Evolutionary conservation across 352 stramenopile species (phyloP), one percentile per base, ranked within the genome.

Genomic region (Phytophthora podocarpi): DNA sequence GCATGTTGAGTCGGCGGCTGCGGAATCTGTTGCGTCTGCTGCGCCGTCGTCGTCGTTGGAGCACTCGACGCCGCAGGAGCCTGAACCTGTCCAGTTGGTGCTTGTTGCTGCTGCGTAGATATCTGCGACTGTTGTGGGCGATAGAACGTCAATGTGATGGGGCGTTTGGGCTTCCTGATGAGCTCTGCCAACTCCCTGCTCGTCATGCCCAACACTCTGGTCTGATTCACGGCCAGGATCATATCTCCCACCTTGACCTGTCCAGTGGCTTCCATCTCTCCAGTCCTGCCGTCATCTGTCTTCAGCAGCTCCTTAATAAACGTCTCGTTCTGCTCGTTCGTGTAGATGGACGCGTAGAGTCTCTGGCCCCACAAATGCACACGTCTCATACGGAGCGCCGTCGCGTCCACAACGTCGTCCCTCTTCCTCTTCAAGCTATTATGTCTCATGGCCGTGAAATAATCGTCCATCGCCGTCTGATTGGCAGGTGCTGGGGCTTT

Each of bases 271-370:
- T 91, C 80, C 48, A 93, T 68, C 66, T 93, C 84, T 15, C 84
- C 84, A 0, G 46, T 43, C n/a, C 67, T 26, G 4, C 82, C 79
- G 32, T 85, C 67, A 0, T 70, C 57, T 13, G 73, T 89, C 26
- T 55, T 63, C 4, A 88, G 56, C 26, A 93, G 69, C 35, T 89
- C 70, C 12, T 80, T 72, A 10, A 93, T 49, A 16, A 64, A 75
- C 21, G 85, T 90, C 35, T 75, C 67, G 24, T 74, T 73, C 20
- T 63, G 37, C 15, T 72, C 59, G 45, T 64, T 78, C 28, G 81
- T 86, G 56, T 78, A 78, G 42, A 93, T 90, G 21, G 78, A 82
- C 8, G 84, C 69, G 63, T 85, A 89, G 32, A 93, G 66, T n/a
- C 82, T 70, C 53, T 73, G 39, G 12, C 76, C 83, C 78, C 80